phyloP scores from a whole-genome alignment of 148 eudicot genomes.

The Fagopyrum tataricum region DNA sequence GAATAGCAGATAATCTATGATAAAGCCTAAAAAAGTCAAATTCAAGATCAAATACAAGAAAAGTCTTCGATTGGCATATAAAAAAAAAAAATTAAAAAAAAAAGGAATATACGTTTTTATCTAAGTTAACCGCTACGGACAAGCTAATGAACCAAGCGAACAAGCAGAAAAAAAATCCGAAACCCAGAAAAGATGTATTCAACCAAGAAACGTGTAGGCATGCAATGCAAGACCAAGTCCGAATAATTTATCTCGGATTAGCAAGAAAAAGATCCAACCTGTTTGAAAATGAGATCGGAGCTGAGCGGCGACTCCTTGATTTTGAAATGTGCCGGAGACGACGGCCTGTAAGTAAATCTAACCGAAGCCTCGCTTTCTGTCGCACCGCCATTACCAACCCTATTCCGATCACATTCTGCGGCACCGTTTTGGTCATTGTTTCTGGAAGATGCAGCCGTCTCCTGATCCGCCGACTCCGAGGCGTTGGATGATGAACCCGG shows the following conservation, averaged over 20 bases:
- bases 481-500: conserved; percentile 11
- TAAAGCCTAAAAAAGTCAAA: background rate
- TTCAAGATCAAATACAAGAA: background rate
- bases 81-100: background rate
- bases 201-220: background rate
- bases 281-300: conserved; percentile 85
- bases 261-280: conserved; percentile 28
- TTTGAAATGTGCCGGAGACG: conserved; percentile 74
- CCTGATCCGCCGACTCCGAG: conserved; percentile 13
- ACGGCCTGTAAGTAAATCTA: conserved; percentile 49
- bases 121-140: background rate
- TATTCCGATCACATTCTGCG: conserved; percentile 16
- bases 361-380: conserved; percentile 12
- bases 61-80: background rate
- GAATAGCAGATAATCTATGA: background rate
- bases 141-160: background rate
- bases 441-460: conserved; percentile 15
- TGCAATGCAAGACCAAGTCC: conserved; percentile 8
- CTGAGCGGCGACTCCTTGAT: conserved; percentile 88
- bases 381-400: conserved; percentile 26
- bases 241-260: background rate
- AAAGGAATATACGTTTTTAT: background rate
- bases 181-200: background rate
- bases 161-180: background rate
- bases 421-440: conserved; percentile 11